These are phyloP conservation scores for Lagenidium giganteum DNA, from an alignment of 352 stramenopile species.

Conservation along the genomic window DNA sequence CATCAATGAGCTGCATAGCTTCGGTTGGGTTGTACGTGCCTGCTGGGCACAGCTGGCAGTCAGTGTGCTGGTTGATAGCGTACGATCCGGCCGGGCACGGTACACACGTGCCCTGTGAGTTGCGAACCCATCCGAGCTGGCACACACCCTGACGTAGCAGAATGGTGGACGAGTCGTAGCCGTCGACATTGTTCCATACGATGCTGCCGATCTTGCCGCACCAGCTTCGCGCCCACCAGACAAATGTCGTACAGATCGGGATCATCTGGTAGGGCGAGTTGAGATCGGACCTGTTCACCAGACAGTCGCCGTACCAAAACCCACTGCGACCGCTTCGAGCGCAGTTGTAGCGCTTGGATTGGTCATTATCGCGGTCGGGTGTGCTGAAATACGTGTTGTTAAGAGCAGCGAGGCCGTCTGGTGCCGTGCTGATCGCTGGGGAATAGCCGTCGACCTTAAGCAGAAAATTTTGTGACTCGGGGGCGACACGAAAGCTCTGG, in stretches of 20 bases:
- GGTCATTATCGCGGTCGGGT: slow-evolving; percentile 48
- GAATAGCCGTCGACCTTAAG: slow-evolving; percentile 35
- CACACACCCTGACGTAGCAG: slow-evolving; percentile 42
- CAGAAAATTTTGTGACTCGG: slow-evolving; percentile 39
- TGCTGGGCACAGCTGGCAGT: slow-evolving; percentile 27
- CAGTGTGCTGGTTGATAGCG: slow-evolving; percentile 22
- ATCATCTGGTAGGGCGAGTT: slow-evolving; percentile 48
- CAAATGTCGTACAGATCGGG: slow-evolving; percentile 32
- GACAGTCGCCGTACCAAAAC: slow-evolving; percentile 54
- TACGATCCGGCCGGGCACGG: slow-evolving; percentile 35
- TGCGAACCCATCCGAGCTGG: slow-evolving; percentile 16
- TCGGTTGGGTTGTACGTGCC: slow-evolving; percentile 40
- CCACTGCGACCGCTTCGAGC: slow-evolving; percentile 36
- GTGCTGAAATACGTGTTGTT: slow-evolving; percentile 62
- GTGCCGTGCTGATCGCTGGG: slow-evolving; percentile 23
- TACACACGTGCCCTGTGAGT: slow-evolving; percentile 18
- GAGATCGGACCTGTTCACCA: slow-evolving; percentile 33
- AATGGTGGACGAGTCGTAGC: slow-evolving; percentile 38
- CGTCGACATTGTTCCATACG: slow-evolving; percentile 44
- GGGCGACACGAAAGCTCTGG: slow-evolving; percentile 34
- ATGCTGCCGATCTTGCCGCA: slow-evolving; percentile 40
- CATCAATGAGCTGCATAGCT: slow-evolving; percentile 12
- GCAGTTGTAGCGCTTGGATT: slow-evolving; percentile 34
- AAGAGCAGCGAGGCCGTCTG: slow-evolving; percentile 33
- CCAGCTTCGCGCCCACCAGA: slow-evolving; percentile 42